These are phyloP conservation scores for Cicer pinnatifidum DNA, from an alignment of 306 rosid genomes.

Conservation along the genomic window DNA sequence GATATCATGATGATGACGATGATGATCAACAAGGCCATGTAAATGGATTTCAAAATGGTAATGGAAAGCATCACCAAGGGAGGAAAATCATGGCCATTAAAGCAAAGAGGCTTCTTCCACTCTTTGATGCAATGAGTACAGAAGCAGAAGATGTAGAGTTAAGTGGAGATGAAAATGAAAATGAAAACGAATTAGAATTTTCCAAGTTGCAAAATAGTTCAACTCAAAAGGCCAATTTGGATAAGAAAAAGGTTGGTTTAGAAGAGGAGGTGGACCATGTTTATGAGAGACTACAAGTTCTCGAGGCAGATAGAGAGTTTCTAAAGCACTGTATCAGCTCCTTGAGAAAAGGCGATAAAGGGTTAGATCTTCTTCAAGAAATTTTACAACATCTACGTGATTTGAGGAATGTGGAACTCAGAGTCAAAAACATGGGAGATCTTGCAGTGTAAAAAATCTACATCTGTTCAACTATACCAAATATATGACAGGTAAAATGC, in stretches of 20 bases:
- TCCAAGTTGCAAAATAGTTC: conserved; percentile 44
- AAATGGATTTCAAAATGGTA: conserved; percentile 73
- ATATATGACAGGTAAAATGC: conserved; percentile 51
- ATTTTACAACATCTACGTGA: conserved; percentile 93
- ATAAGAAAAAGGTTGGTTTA: conserved; percentile 51
- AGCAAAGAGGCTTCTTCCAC: conserved; percentile 61
- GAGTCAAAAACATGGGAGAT: conserved; percentile 61
- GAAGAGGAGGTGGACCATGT: conserved; percentile 73
- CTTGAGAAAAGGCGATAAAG: conserved; percentile 91
- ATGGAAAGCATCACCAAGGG: conserved; percentile 68
- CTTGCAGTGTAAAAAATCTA: conserved; percentile 46
- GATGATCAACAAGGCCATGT: conserved; percentile 45
- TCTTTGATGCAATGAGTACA: conserved; percentile 64
- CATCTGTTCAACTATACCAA: conserved; percentile 37
- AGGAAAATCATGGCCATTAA: conserved; percentile 53
- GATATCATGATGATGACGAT: conserved; percentile 51
- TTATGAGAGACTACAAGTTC: conserved; percentile 84
- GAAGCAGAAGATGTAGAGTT: conserved; percentile 61
- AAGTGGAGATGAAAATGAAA: conserved; percentile 64
- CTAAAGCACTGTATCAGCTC: conserved; percentile 89
- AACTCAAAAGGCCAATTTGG: conserved; percentile 49
- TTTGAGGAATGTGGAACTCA: conserved; percentile 80
- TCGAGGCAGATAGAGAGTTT: conserved; percentile 92
- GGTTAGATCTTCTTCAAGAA: conserved; percentile 82
- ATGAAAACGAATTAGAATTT: conserved; percentile 53